These are phyloP conservation scores for Stemphylium beticola DNA, from an alignment of 2,329 filamentous ascomycete genomes.

Conservation along the genomic window DNA sequence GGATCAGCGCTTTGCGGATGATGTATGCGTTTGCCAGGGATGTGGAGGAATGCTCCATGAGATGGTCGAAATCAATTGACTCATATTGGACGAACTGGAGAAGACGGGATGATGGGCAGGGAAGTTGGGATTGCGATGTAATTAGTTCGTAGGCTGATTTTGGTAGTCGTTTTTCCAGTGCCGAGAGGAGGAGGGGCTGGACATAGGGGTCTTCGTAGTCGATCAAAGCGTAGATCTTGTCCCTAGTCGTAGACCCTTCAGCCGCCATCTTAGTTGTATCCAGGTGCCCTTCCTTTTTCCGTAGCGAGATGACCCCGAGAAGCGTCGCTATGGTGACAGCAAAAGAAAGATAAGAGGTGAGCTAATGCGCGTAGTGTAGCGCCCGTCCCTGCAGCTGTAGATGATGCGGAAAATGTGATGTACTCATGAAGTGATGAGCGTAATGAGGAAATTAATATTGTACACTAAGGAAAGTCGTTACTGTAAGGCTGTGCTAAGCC, in stretches of 20 bases:
- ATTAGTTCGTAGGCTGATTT: constrained; percentile 62
- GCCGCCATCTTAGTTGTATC: constrained; percentile 19
- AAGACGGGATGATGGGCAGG: constrained; percentile 56
- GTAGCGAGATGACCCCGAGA: not conserved
- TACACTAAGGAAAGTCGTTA: constrained; percentile 29
- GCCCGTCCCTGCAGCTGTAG: no score
- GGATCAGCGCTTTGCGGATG: constrained; percentile 93
- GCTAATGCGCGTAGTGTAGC: not conserved
- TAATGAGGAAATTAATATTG: constrained; percentile 11
- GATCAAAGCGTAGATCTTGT: constrained; percentile 70
- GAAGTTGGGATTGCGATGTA: constrained; percentile 56
- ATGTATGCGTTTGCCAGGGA: constrained; percentile 87
- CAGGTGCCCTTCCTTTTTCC: not conserved
- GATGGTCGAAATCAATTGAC: constrained; percentile 80
- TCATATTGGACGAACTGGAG: constrained; percentile 90
- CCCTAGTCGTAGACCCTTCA: not conserved
- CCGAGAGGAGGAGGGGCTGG: constrained; percentile 79
- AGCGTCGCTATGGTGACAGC: constrained; percentile 1
- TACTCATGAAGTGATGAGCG: constrained; percentile 57
- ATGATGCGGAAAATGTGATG: not conserved
- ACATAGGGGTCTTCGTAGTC: constrained; percentile 90
- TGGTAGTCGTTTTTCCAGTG: constrained; percentile 70
- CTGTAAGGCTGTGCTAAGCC: constrained; percentile 12
- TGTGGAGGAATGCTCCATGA: constrained; percentile 65
- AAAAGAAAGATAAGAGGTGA: not conserved